Evolutionary conservation across 371 early-diverging fungal genomes (phyloP).

Genomic region (Saksenaea vasiformis): DNA sequence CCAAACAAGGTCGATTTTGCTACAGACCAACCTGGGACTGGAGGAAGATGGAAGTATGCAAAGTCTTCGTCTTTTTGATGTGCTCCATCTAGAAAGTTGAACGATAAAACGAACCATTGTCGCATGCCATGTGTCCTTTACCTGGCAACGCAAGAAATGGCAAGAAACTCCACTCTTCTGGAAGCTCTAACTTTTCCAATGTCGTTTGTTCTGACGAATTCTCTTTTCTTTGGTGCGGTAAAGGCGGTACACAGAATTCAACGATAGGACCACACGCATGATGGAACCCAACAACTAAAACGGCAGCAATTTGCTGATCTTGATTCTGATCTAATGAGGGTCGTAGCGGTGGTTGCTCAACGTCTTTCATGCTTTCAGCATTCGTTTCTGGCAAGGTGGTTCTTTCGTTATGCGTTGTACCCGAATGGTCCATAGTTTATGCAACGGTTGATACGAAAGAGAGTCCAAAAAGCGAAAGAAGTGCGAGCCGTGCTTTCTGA

Average conservation of each 20-base stretch:
- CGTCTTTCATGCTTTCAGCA: not conserved
- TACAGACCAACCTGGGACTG: conserved; percentile 67
- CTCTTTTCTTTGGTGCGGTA: conserved; percentile 48
- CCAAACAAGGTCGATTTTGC: conserved; percentile 76
- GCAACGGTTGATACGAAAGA: no score
- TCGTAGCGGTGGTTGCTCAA: conserved; percentile 1
- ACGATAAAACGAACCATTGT: not conserved
- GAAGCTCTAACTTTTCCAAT: conserved; percentile 61
- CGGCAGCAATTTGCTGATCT: conserved; percentile 46
- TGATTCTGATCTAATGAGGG: conserved; percentile 32
- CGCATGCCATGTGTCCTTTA: conserved; percentile 22
- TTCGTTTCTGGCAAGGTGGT: not conserved
- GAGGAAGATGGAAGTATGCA: conserved; percentile 85
- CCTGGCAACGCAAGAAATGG: conserved; percentile 72
- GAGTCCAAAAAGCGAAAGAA: no score
- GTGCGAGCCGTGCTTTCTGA: no score
- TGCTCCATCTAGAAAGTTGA: conserved; percentile 68
- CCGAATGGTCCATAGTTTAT: not conserved
- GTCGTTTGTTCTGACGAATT: conserved; percentile 23
- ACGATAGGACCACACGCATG: conserved; percentile 70
- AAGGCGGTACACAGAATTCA: conserved; percentile 75
- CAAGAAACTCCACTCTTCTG: conserved; percentile 80
- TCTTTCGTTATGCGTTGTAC: not conserved
- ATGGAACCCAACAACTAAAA: conserved; percentile 56
- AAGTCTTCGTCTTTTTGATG: conserved; percentile 85